Percentiles rank a stretch among this genome's conserved stretches.
phyloP scores from a whole-genome alignment of 441 rosid genomes.

The Corymbia calophylla region DNA sequence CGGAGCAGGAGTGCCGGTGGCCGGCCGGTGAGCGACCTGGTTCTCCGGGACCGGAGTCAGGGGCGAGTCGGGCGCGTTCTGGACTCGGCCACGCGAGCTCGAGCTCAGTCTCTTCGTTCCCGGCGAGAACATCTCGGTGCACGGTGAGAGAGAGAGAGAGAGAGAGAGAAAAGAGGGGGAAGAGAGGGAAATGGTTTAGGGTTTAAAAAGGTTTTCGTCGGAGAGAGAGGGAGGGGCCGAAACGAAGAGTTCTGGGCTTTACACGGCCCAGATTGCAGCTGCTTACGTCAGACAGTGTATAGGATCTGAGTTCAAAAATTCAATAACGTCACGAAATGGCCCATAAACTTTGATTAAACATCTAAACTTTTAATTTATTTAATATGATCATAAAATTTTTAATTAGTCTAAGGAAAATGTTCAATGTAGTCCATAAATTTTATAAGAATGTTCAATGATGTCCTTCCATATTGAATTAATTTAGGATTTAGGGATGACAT shows the following conservation, averaged over 20 bases:
- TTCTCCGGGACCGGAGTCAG: slow-evolving; percentile 38
- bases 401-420: accelerated
- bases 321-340: accelerated
- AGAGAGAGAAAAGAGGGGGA: not conserved
- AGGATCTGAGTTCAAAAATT: not conserved
- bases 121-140: slow-evolving; percentile 65
- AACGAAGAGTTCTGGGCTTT: not conserved
- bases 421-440: not conserved
- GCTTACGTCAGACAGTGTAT: not conserved
- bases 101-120: slow-evolving; percentile 41
- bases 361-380: accelerated
- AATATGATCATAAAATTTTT: accelerated
- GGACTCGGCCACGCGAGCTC: slow-evolving; percentile 42
- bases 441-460: not conserved
- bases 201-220: not conserved
- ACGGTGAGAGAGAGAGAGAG: not conserved
- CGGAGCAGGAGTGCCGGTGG: slow-evolving; percentile 85
- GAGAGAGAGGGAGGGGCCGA: not conserved
- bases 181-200: slow-evolving; percentile 8
- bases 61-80: slow-evolving; percentile 40
- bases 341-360: too few relatives aligned
- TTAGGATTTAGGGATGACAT: accelerated
- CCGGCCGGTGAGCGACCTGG: slow-evolving; percentile 58
- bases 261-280: not conserved
- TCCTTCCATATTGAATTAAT: too few relatives aligned